These are phyloP conservation scores for Arachis hypogaea DNA, from an alignment of 306 rosid species.

Conservation along the genomic window DNA sequence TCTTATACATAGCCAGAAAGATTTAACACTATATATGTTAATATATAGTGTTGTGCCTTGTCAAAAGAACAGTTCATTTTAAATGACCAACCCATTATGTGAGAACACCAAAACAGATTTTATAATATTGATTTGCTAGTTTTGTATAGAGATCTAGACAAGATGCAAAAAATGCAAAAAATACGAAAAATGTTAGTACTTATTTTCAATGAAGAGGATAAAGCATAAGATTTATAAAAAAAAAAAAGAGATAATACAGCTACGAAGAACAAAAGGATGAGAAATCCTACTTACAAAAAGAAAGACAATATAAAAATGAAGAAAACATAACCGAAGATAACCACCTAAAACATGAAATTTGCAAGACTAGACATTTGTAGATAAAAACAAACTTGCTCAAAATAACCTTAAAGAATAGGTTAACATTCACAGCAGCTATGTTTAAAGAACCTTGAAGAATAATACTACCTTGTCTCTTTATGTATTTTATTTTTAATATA, in stretches of 20 bases:
- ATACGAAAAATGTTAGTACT: constrained; percentile 33
- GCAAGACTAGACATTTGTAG: background rate
- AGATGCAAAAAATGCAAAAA: constrained; percentile 72
- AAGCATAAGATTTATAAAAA: constrained; percentile 1
- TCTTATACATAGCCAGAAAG: constrained; percentile 5
- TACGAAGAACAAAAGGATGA: background rate
- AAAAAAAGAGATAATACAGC: background rate
- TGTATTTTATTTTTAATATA: too few species aligned
- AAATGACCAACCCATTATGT: constrained; percentile 27
- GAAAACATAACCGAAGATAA: background rate
- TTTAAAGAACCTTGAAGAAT: too few species aligned
- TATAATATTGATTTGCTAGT: constrained; percentile 8
- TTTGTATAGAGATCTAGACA: constrained; percentile 14
- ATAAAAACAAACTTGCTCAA: constrained; percentile 20
- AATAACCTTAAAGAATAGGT: background rate
- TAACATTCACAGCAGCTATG: too few species aligned
- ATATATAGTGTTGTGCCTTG: background rate
- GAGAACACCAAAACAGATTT: constrained; percentile 21
- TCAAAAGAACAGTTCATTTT: constrained; percentile 2
- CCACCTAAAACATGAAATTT: background rate
- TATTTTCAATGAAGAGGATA: constrained; percentile 21
- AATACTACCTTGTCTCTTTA: too few species aligned
- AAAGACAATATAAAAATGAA: background rate
- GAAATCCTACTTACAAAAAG: background rate
- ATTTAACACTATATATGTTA: background rate